Evolutionary conservation across 352 stramenopile genomes (phyloP), one percentile per base, ranked within the genome.

Genomic region (Phytophthora ramorum): DNA sequence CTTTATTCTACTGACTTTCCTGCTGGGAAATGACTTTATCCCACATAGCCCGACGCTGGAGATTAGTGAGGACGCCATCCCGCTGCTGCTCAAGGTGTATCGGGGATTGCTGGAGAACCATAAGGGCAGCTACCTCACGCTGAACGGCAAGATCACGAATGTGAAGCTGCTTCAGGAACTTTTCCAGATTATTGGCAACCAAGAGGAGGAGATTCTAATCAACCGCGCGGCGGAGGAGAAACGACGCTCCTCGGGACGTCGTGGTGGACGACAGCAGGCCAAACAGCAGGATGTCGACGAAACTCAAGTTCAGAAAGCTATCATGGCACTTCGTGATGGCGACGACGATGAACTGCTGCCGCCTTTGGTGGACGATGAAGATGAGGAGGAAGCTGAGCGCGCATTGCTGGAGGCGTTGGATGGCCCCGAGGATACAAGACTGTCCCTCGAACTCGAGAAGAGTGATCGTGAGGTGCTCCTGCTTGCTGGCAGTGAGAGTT

Each of bases 21-120:
- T 99, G 40, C 90, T 99, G 3, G 98, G 98, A 37, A 99, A 99
- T 82, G 98, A 99, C 70, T 99, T 99, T 59, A 95, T 99, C 56
- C 98, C 98, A 14, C 98, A 99, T 71, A 96, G 98, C 63, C 98
- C 97, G 43, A 98, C 96, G 43, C 79, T 99, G 8, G 97, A 99
- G 80, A 99, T 99, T 76, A 93, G 90, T 34, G 97, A 99, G 76
- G 95, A 98, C 22, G 97, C 97, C 0, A 99, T 99, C 58, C 96
- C 98, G 34, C 72, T 98, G 40, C 72, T 99, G 8, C 73, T 91
- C 63, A 73, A 91, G 64, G 59, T 93, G 5, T 99, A 99, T 73
- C 96, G 96, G 24, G 87, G 98, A 61, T 81, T 97, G 13, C 30
- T 90, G 17, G 68, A 82, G 43, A 97, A 85, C 72, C 88, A 95